These are phyloP conservation scores for Rubroshorea leprosula DNA, from an alignment of 345 rosid genomes.

Conservation along the genomic window DNA sequence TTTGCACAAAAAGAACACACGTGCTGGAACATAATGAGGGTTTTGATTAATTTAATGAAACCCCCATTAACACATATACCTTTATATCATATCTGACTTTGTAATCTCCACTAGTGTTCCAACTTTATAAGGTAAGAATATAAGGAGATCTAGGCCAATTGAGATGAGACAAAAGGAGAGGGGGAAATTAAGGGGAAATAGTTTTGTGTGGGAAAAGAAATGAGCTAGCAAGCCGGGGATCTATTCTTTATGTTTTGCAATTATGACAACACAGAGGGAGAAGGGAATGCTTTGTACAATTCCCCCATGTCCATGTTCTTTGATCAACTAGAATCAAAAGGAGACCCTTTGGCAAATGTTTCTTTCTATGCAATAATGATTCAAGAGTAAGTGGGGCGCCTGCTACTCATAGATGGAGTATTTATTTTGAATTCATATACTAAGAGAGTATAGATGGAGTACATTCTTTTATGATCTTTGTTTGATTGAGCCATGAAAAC, in stretches of 20 bases:
- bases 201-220: slow-evolving; percentile 10
- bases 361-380: slow-evolving; percentile 13
- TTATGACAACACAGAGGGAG: slow-evolving; percentile 9
- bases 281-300: neutral
- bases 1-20: neutral
- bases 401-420: too few relatives aligned
- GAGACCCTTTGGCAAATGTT: slow-evolving; percentile 17
- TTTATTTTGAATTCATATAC: too few relatives aligned
- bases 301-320: slow-evolving; percentile 9
- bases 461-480: too few relatives aligned
- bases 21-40: too few relatives aligned
- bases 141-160: neutral
- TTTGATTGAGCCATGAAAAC: too few relatives aligned
- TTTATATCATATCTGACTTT: neutral
- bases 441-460: too few relatives aligned
- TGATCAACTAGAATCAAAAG: slow-evolving; percentile 16
- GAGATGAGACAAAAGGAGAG: slow-evolving; percentile 1
- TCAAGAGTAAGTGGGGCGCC: too few relatives aligned
- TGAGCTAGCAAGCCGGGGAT: neutral
- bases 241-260: slow-evolving; percentile 6
- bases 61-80: too few relatives aligned
- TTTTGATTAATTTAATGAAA: too few relatives aligned
- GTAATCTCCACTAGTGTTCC: neutral
- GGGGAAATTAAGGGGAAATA: neutral
- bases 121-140: neutral